A percentile compares a stretch with the other conserved stretches of the same genome.
These are phyloP conservation scores for Abrus precatorius DNA, from an alignment of 306 rosid species.

Conservation along the genomic window DNA sequence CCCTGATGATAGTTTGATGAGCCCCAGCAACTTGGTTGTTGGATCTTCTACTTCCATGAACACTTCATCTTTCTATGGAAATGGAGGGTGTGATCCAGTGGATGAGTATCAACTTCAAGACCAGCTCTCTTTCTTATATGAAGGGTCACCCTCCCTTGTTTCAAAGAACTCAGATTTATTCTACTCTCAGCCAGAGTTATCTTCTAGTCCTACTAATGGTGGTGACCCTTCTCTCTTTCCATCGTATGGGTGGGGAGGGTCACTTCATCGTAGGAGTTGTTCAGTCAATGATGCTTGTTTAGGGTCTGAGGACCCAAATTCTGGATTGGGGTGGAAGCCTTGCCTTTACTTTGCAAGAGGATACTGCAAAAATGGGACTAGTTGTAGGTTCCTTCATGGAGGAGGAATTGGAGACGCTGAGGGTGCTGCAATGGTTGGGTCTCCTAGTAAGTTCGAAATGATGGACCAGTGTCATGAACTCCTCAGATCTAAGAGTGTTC, in stretches of 20 bases:
- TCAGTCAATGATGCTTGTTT: conserved; percentile 82
- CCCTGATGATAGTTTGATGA: conserved; percentile 46
- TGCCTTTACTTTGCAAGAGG: conserved; percentile 97
- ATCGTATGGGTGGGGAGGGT: conserved; percentile 70
- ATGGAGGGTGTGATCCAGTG: conserved; percentile 62
- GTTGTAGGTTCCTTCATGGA: conserved; percentile 86
- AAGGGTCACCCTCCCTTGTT: conserved; percentile 59
- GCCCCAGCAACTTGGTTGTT: conserved; percentile 58
- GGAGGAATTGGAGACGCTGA: conserved; percentile 60
- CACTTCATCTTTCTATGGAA: conserved; percentile 64
- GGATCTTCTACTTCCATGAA: conserved; percentile 56
- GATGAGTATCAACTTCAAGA: conserved; percentile 93
- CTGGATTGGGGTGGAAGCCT: conserved; percentile 96
- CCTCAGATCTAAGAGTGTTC: conserved; percentile 82
- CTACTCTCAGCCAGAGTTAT: conserved; percentile 66
- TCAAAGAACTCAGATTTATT: conserved; percentile 69
- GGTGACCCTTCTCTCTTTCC: conserved; percentile 57
- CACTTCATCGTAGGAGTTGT: conserved; percentile 79
- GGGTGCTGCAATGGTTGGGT: conserved; percentile 64
- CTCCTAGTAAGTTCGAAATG: conserved; percentile 82
- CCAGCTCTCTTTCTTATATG: conserved; percentile 87
- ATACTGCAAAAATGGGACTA: conserved; percentile 87
- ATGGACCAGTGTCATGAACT: conserved; percentile 88
- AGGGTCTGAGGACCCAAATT: conserved; percentile 77
- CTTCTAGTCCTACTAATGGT: conserved; percentile 65